phyloP scores from a whole-genome alignment of 768 basidiomycete genomes.

The Russula brevipes region DNA sequence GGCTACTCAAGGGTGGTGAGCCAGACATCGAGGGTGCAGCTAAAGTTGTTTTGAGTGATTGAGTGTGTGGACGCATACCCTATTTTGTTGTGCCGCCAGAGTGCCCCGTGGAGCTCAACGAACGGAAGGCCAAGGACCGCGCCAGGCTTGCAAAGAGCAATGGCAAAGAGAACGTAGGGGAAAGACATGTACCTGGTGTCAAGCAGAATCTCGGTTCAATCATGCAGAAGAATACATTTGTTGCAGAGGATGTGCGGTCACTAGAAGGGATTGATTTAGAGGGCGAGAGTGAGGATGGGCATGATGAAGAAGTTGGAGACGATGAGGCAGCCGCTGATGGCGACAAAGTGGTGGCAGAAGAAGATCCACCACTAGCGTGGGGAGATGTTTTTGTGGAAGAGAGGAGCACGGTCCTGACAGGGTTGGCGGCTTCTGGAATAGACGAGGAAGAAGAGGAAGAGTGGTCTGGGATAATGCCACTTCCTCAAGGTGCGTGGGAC shows the following conservation, averaged over 20 bases:
- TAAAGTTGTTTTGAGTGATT: slow-evolving; percentile 92
- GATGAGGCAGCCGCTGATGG: slow-evolving; percentile 40
- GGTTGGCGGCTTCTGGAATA: slow-evolving; percentile 26
- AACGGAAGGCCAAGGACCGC: slow-evolving; percentile 44
- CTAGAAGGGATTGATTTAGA: slow-evolving; percentile 46
- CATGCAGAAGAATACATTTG: slow-evolving; percentile 82
- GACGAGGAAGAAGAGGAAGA: slow-evolving; percentile 29
- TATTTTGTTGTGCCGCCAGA: slow-evolving; percentile 94
- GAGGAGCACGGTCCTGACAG: slow-evolving; percentile 12
- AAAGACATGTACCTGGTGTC: slow-evolving; percentile 51
- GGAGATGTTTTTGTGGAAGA: slow-evolving; percentile 75
- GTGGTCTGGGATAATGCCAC: slow-evolving; percentile 22
- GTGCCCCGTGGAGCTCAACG: slow-evolving; percentile 63
- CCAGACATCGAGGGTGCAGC: slow-evolving; percentile 89
- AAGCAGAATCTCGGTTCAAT: slow-evolving; percentile 84
- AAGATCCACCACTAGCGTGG: slow-evolving; percentile 63
- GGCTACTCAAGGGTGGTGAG: slow-evolving; percentile 90
- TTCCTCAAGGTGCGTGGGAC: slow-evolving; percentile 18
- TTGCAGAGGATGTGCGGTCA: slow-evolving; percentile 75
- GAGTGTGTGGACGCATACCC: slow-evolving; percentile 96
- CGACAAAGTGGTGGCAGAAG: slow-evolving; percentile 34
- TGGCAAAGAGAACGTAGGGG: slow-evolving; percentile 30
- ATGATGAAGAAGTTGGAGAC: slow-evolving; percentile 32
- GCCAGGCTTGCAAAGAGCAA: slow-evolving; percentile 43
- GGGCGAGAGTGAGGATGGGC: slow-evolving; percentile 30